These are phyloP conservation scores for Geosiphon pyriformis DNA, from an alignment of 192 early-diverging fungal genomes.

Conservation along the genomic window DNA sequence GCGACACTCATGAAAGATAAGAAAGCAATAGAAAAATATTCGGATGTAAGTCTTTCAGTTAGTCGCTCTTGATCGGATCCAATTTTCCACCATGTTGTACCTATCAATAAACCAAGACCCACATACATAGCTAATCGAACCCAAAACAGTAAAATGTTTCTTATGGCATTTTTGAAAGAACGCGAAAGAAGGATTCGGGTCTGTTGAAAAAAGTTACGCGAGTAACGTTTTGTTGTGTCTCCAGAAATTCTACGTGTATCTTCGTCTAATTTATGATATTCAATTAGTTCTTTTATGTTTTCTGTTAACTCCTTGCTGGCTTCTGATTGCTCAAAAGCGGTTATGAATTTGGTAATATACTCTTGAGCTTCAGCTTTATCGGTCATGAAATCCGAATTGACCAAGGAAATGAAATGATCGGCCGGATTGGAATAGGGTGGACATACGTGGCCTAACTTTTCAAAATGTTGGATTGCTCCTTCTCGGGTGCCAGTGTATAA, in stretches of 20 bases:
- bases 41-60: not conserved
- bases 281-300: not conserved
- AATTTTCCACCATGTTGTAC: not conserved
- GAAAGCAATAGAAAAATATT: conserved; percentile 2
- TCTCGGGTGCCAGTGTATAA: conserved; percentile 36
- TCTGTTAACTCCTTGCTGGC: not conserved
- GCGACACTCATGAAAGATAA: conserved; percentile 3
- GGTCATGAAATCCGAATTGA: conserved; percentile 20
- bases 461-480: conserved; percentile 34
- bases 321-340: not conserved
- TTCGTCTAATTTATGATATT: not conserved
- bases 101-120: not conserved
- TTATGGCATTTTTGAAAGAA: conserved; percentile 1
- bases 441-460: conserved; percentile 29
- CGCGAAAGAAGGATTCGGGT: not conserved
- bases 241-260: not conserved
- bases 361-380: conserved; percentile 5
- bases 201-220: not conserved
- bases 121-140: conserved; percentile 12
- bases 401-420: conserved; percentile 30
- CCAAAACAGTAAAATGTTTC: not conserved
- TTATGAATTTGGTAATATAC: not conserved
- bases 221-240: not conserved
- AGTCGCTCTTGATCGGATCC: not conserved
- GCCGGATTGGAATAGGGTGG: conserved; percentile 37